Evolutionary conservation across 2,329 filamentous ascomycete genomes (phyloP).

Genomic region (Phialocephala subalpina): DNA sequence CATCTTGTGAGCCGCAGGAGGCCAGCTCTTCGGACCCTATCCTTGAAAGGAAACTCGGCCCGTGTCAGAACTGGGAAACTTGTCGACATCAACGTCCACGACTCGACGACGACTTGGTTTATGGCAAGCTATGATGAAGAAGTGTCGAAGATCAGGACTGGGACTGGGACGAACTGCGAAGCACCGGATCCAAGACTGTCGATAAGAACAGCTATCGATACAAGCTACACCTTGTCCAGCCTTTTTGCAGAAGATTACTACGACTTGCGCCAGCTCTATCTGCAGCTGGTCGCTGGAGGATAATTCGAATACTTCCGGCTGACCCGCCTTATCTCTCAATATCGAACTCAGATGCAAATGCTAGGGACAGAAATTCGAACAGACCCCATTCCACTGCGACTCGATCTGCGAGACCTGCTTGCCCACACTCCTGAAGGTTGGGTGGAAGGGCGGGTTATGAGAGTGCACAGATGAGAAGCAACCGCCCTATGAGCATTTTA

Average conservation of each 20-base stretch:
- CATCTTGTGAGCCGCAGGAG: constrained; percentile 6
- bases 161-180: constrained; percentile 40
- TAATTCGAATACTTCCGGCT: constrained; percentile 14
- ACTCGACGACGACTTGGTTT: constrained; percentile 17
- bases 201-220: constrained; percentile 12
- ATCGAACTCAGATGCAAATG: constrained; percentile 19
- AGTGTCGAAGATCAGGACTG: constrained; percentile 35
- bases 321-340: constrained; percentile 1
- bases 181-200: constrained; percentile 20
- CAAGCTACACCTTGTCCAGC: neutral
- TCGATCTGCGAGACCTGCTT: constrained; percentile 13
- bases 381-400: constrained; percentile 8
- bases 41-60: constrained; percentile 21
- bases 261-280: constrained; percentile 24
- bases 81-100: constrained; percentile 9
- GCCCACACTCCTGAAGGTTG: constrained; percentile 15
- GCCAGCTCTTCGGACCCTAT: constrained; percentile 16
- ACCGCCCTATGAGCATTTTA: constrained; percentile 49
- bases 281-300: constrained; percentile 10
- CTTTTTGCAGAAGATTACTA: constrained; percentile 11
- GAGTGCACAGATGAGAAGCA: constrained; percentile 36
- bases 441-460: constrained; percentile 33
- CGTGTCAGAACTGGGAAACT: constrained; percentile 21
- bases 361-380: constrained; percentile 4
- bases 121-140: constrained; percentile 42